Evolutionary conservation across 306 rosid genomes (phyloP).

Genomic region (Rosa multiflora): DNA sequence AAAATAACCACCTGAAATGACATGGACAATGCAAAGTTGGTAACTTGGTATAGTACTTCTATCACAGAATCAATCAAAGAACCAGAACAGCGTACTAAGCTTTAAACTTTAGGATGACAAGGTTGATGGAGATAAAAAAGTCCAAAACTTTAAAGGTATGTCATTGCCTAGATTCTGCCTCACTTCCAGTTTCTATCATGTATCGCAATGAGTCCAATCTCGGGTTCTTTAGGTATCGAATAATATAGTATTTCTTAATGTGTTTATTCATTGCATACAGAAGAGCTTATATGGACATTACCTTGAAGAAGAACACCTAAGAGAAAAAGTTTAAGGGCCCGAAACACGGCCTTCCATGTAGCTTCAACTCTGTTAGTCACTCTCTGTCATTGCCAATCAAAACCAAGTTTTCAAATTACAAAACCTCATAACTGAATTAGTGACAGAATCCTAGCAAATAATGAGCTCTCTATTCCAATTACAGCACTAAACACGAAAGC

Average conservation of each 20-base stretch:
- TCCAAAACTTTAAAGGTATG: background rate
- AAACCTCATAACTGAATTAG: background rate
- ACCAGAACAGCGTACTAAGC: background rate
- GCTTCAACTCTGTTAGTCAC: slow-evolving; percentile 51
- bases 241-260: too few species aligned
- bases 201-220: background rate
- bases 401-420: background rate
- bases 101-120: background rate
- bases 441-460: background rate
- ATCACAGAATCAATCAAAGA: background rate
- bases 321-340: slow-evolving; percentile 57
- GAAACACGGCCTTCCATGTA: slow-evolving; percentile 54
- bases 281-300: slow-evolving; percentile 19
- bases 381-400: slow-evolving; percentile 40
- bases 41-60: background rate
- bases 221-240: background rate
- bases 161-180: background rate
- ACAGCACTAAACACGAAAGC: background rate
- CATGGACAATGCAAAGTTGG: background rate
- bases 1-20: slow-evolving; percentile 85
- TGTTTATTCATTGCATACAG: background rate
- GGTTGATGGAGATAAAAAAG: background rate
- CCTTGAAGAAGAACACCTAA: slow-evolving; percentile 90
- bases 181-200: background rate
- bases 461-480: background rate